Conservation (phyloP, 257 asterid species). For the Gentiana macrophylla region DNA sequence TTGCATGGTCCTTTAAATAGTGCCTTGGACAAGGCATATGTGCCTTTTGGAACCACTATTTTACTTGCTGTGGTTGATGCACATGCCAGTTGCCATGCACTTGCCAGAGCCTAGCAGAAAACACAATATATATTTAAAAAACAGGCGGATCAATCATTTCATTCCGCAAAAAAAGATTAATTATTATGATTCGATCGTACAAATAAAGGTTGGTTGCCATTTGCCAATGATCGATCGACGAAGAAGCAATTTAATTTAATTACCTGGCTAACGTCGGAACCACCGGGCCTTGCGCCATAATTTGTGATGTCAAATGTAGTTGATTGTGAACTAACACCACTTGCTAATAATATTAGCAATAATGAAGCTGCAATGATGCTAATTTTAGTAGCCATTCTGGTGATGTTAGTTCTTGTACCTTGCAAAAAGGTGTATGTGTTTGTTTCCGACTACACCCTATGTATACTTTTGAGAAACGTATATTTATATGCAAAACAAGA, state of each 20-base stretch:
- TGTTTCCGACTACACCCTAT: too few species aligned
- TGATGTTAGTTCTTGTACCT: too few species aligned
- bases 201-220: too few species aligned
- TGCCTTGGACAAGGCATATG: conserved; percentile 13
- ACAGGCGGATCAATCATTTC: too few species aligned
- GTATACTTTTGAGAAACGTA: too few species aligned
- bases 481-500: too few species aligned
- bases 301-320: conserved; percentile 8
- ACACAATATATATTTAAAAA: too few species aligned
- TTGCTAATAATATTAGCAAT: neutral
- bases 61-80: conserved; percentile 11
- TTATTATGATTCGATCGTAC: too few species aligned
- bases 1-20: conserved; percentile 21
- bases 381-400: neutral
- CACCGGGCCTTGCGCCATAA: conserved; percentile 8
- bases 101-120: conserved; percentile 22
- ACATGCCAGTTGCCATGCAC: conserved; percentile 34
- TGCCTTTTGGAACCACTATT: conserved; percentile 28
- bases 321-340: neutral
- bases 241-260: neutral
- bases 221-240: too few species aligned
- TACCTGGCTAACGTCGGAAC: conserved; percentile 17
- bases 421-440: too few species aligned
- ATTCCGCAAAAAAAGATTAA: too few species aligned
- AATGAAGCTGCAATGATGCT: neutral